Percentiles rank a stretch among this genome's conserved stretches.
phyloP scores from a whole-genome alignment of 2,329 filamentous ascomycete species.

The Colletotrichum chlorophyti region DNA sequence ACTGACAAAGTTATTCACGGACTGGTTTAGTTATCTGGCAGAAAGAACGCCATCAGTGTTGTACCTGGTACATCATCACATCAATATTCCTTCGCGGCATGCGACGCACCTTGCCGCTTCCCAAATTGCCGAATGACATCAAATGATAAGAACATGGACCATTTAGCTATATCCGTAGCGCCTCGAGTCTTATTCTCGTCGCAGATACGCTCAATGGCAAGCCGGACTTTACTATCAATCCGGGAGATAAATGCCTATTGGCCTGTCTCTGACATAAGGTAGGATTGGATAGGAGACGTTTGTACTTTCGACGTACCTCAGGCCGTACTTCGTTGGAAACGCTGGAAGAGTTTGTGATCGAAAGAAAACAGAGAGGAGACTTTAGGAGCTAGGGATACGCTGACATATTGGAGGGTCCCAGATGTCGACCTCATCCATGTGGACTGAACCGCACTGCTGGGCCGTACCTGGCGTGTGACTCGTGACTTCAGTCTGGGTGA shows the following conservation, averaged over 20 bases:
- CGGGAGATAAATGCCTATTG: conserved; percentile 47
- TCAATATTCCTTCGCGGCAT: not conserved
- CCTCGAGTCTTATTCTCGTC: conserved; percentile 47
- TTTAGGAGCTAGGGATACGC: conserved; percentile 36
- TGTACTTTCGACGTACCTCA: conserved; percentile 38
- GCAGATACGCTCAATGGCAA: conserved; percentile 51
- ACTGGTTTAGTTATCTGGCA: conserved; percentile 3
- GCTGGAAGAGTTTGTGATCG: conserved; percentile 26
- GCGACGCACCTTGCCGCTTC: conserved; percentile 38
- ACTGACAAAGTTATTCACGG: conserved; percentile 23
- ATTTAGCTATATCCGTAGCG: conserved; percentile 56
- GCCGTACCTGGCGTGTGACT: conserved; percentile 15
- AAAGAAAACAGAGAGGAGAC: conserved; percentile 9
- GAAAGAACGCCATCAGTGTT: not conserved
- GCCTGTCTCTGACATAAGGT: conserved; percentile 46
- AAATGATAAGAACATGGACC: conserved; percentile 58
- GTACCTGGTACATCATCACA: rapidly evolving
- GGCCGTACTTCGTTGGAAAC: conserved; percentile 14
- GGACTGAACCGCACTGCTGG: conserved; percentile 19
- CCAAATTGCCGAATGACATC: conserved; percentile 39
- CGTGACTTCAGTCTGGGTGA: conserved; percentile 19
- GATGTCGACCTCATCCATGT: conserved; percentile 27
- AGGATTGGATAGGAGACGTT: conserved; percentile 49
- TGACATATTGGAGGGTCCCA: conserved; percentile 32
- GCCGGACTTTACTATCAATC: conserved; percentile 42